A percentile compares a stretch with the other conserved stretches of the same genome.
Conservation (phyloP, 106 monocot species). For the Phalaenopsis equestris region DNA sequence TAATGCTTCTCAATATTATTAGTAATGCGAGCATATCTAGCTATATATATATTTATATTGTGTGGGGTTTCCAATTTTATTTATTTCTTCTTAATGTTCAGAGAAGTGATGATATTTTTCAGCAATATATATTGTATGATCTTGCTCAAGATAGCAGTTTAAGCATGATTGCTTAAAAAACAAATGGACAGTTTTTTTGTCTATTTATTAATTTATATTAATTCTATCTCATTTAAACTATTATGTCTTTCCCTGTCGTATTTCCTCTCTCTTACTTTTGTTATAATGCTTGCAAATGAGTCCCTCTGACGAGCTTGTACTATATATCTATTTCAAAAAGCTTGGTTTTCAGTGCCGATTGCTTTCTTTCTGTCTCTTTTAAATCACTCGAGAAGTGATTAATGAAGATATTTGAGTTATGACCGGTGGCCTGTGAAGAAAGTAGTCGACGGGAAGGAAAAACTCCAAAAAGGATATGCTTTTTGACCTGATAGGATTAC, state of each 20-base stretch:
- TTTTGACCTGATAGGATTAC: too few species aligned
- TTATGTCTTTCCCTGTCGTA: background rate
- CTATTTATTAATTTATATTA: too few species aligned
- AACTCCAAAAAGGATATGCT: too few species aligned
- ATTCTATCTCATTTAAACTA: background rate
- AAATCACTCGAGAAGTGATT: conserved; percentile 4
- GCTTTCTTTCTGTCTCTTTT: conserved; percentile 6
- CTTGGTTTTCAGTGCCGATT: conserved; percentile 8
- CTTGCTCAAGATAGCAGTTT: too few species aligned
- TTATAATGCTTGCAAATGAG: background rate
- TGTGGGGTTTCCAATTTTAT: background rate
- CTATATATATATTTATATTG: background rate
- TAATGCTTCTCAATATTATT: background rate
- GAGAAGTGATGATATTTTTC: too few species aligned
- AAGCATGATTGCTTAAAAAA: too few species aligned
- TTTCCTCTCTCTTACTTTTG: background rate
- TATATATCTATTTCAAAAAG: background rate
- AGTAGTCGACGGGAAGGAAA: background rate
- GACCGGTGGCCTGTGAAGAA: background rate
- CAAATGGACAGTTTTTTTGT: too few species aligned
- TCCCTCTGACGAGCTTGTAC: background rate
- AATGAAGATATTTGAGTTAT: background rate
- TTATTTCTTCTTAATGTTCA: background rate
- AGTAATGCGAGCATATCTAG: background rate
- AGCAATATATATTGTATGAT: too few species aligned